Evolutionary conservation across 371 early-diverging fungal species (phyloP).

Genomic region (Chytridium lagenaria): DNA sequence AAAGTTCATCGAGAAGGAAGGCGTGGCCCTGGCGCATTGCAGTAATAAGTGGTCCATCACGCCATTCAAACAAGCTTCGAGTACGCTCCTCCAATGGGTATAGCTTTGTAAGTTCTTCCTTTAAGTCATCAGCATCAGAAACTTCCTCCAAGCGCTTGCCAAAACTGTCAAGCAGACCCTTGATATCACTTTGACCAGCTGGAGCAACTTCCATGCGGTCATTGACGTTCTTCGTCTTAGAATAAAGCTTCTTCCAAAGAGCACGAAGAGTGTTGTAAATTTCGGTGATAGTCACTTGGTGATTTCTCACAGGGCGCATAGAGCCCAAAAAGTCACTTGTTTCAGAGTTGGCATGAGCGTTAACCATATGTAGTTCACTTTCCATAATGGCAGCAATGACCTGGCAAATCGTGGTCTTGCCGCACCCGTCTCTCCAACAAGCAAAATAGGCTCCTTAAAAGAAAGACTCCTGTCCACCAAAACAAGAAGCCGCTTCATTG

Average conservation of each 20-base stretch:
- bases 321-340: constrained; percentile 97
- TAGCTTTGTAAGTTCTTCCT: background rate
- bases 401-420: constrained; percentile 99
- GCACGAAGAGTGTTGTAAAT: constrained; percentile 47
- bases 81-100: constrained; percentile 2
- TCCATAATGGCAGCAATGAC: constrained; percentile 74
- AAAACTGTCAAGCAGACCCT: background rate
- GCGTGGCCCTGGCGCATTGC: constrained; percentile 93
- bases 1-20: constrained; percentile 99
- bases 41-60: constrained; percentile 94
- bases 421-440: constrained; percentile 99
- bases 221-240: background rate
- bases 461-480: constrained; percentile 83
- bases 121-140: background rate
- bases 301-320: constrained; percentile 90
- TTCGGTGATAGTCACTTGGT: constrained; percentile 54
- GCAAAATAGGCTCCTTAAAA: constrained; percentile 93
- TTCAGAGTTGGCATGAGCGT: constrained; percentile 98
- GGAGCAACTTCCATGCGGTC: background rate
- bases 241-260: background rate
- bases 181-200: background rate
- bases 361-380: constrained; percentile 84
- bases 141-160: background rate
- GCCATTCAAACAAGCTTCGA: constrained; percentile 85
- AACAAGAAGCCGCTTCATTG: constrained; percentile 91